Evolutionary conservation across 805 yeast species (phyloP), one percentile per base, ranked within the genome.

Genomic region (Naumovozyma castellii): DNA sequence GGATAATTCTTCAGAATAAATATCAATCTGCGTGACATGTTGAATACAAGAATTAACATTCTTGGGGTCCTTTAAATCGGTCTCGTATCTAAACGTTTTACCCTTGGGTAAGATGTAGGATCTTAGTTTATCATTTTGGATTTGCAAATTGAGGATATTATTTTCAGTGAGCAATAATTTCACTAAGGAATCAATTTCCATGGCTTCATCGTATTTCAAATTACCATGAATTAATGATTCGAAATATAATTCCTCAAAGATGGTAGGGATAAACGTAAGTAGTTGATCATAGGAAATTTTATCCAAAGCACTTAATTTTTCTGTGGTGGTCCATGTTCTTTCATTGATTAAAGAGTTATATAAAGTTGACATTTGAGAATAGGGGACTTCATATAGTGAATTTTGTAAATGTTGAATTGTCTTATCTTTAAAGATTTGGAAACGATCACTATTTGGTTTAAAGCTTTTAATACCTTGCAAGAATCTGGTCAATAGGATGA

Each of bases 11-110:
- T 58, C 62, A n/a, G 53, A 39, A 61, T 82, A 67, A 44, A 67
- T 50, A 12, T 83, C 86, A 29, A 85, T 59, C 59, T 86, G 95
- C 35, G 80, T 66, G 45, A 75, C 77, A 51, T 84, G 76, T 49
- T 84, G 94, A 49, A 87, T 75, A 59, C 94, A 84, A 0, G 95
- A 82, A 55, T 90, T 90, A 42, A 81, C 71, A 56, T 90, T 85
- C 40, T 77, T 66, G 3, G 71, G 65, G 58, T 88, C 96, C 34
- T 70, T 74, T 37, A 82, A 62, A 1, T 50, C 43, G 19, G 67
- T 60, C 39, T 77, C 77, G 47, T 60, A 79, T 46, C 77, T 68
- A 43, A 59, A 66, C 1, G 59, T 55, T 19, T 64, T 57, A 5
- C 62, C 63, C 4, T 53, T 42, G 13, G 74, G 68, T 32, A 78